Percentiles rank a stretch among this genome's conserved stretches.
Conservation (phyloP, 345 rosid species). For the Pistacia integerrima region DNA sequence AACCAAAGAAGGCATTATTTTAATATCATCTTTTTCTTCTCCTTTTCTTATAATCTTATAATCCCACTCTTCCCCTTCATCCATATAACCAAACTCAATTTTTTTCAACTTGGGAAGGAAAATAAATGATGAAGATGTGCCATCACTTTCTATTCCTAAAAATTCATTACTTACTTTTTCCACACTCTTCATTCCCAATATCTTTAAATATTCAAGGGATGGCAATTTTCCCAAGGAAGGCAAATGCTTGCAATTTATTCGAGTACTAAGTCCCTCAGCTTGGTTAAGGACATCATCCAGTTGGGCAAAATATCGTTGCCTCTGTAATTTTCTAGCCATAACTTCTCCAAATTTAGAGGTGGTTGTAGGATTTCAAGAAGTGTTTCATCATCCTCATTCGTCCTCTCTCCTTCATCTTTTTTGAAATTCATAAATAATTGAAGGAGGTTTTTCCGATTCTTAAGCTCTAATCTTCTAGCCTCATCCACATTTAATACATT, state of each 20-base stretch:
- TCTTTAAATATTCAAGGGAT: background rate
- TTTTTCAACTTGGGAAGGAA: too few relatives aligned
- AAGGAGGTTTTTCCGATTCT: too few relatives aligned
- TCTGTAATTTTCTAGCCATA: too few relatives aligned
- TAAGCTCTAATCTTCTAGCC: too few relatives aligned
- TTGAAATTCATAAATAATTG: too few relatives aligned
- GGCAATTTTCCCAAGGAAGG: background rate
- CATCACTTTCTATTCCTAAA: too few relatives aligned
- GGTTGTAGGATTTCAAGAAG: too few relatives aligned
- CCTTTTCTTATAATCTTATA: background rate
- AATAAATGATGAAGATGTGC: background rate
- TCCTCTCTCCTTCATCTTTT: too few relatives aligned
- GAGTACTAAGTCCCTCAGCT: background rate
- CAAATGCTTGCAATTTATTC: background rate
- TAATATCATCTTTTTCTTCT: background rate
- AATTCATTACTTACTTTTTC: background rate
- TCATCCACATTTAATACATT: too few relatives aligned
- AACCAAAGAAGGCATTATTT: background rate
- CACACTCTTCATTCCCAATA: background rate
- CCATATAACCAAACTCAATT: too few relatives aligned
- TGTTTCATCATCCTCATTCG: too few relatives aligned
- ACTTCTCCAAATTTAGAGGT: too few relatives aligned
- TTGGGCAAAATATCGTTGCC: background rate
- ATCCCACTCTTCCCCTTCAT: background rate
- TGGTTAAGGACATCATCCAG: background rate